Percentiles rank a stretch among this genome's conserved stretches.
These are phyloP conservation scores for Tolypocladium paradoxum DNA, from an alignment of 2,329 filamentous ascomycete species.

Conservation along the genomic window DNA sequence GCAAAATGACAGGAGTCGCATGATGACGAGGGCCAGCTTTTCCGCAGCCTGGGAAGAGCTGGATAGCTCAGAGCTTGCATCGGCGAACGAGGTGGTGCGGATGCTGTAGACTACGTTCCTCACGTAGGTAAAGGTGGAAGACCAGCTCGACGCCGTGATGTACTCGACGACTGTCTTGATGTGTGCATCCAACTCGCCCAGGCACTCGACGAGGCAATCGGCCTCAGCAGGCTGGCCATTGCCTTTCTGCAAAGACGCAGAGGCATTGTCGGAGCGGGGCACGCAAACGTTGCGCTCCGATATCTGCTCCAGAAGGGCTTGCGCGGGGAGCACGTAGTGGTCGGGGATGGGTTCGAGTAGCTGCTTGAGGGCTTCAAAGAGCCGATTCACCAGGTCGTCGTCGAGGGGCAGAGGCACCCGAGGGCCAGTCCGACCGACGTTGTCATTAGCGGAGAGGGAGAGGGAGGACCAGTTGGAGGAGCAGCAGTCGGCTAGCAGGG, in stretches of 20 bases:
- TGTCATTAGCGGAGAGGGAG: constrained; percentile 12
- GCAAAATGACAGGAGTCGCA: constrained; percentile 51
- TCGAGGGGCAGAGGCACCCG: constrained; percentile 30
- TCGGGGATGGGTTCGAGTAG: constrained; percentile 51
- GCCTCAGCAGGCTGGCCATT: constrained; percentile 9
- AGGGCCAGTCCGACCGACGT: constrained; percentile 7
- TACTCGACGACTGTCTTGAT: constrained; percentile 51
- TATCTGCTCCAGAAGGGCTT: constrained; percentile 45
- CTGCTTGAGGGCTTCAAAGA: constrained; percentile 44
- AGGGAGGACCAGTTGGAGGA: constrained; percentile 44
- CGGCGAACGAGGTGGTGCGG: constrained; percentile 30
- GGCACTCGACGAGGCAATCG: constrained; percentile 21
- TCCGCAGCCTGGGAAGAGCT: constrained; percentile 39
- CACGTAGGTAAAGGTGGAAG: constrained; percentile 47
- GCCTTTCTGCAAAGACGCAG: constrained; percentile 6
- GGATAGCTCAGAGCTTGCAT: constrained; percentile 21
- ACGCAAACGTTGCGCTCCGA: constrained; percentile 25
- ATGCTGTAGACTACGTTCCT: constrained; percentile 40
- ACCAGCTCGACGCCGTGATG: constrained; percentile 54
- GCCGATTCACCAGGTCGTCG: constrained; percentile 38
- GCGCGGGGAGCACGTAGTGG: constrained; percentile 42
- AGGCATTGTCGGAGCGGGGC: constrained; percentile 14
- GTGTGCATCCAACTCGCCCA: constrained; percentile 39
- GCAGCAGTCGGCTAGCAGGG: constrained; percentile 55
- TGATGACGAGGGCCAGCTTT: constrained; percentile 37